Percentiles rank a stretch among this genome's conserved stretches.
Conservation (phyloP, 2,329 filamentous ascomycete species). For the Fusarium napiforme region DNA sequence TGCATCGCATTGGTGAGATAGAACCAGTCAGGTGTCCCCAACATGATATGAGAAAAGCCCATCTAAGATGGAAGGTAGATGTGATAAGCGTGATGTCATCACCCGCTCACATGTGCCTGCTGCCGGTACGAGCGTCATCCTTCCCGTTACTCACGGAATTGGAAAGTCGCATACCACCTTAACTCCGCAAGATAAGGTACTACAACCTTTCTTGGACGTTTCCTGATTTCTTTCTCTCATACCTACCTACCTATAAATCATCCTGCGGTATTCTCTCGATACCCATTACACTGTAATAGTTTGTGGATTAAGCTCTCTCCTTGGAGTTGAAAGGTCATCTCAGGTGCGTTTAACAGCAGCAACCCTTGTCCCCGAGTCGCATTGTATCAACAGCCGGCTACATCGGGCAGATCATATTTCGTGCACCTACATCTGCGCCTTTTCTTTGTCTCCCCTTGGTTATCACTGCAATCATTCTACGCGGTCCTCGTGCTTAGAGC, state of each 20-base stretch:
- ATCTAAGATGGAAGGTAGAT: background rate
- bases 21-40: background rate
- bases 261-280: background rate
- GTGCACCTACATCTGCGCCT: background rate
- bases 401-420: background rate
- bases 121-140: conserved; percentile 9
- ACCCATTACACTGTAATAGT: background rate
- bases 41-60: background rate
- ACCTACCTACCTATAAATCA: background rate
- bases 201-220: background rate
- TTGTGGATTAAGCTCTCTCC: background rate
- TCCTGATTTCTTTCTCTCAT: background rate
- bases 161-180: conserved; percentile 18
- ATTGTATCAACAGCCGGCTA: background rate
- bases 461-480: background rate
- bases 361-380: background rate
- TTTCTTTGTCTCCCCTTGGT: background rate
- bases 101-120: background rate
- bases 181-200: conserved; percentile 24
- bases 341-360: conserved; percentile 1
- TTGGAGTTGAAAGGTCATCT: background rate
- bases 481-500: background rate
- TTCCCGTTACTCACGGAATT: conserved; percentile 1
- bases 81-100: conserved; percentile 33
- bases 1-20: background rate